Evolutionary conservation across 2,329 filamentous ascomycete genomes (phyloP).

Genomic region (Pseudocercospora macadamiae): DNA sequence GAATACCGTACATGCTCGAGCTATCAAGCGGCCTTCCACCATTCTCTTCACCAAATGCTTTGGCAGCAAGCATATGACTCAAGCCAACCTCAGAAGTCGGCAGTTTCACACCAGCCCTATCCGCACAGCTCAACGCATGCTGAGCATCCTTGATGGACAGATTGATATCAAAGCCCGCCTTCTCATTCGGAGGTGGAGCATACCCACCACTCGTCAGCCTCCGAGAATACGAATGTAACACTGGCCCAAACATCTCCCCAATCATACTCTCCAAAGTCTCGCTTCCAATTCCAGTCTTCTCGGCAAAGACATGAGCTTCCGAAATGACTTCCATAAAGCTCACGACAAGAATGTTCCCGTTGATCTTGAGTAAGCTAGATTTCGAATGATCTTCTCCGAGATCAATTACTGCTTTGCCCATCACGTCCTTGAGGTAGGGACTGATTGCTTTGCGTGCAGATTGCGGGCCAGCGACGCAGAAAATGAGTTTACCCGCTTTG

Average conservation of each 20-base stretch:
- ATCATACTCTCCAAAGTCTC: conserved; percentile 48
- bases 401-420: conserved; percentile 46
- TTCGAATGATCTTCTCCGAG: conserved; percentile 49
- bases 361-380: conserved; percentile 50
- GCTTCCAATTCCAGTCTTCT: conserved; percentile 49
- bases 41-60: no score
- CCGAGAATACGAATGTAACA: conserved; percentile 4
- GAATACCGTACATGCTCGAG: conserved; percentile 6
- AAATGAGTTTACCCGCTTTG: conserved; percentile 50
- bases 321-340: conserved; percentile 51
- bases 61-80: conserved; percentile 20
- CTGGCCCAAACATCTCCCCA: conserved; percentile 39
- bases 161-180: conserved; percentile 20
- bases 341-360: conserved; percentile 49
- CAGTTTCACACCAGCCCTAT: conserved; percentile 13
- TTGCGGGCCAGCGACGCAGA: conserved; percentile 45
- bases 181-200: conserved; percentile 39
- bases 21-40: conserved; percentile 1
- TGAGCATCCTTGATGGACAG: conserved; percentile 22
- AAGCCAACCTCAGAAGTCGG: conserved; percentile 15
- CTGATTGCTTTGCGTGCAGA: conserved; percentile 33
- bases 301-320: conserved; percentile 52
- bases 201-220: conserved; percentile 49
- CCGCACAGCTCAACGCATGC: conserved; percentile 19
- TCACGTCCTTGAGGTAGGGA: conserved; percentile 48